Percentiles rank a stretch among this genome's conserved stretches.
phyloP scores from a whole-genome alignment of 192 early-diverging fungal genomes.

The Bifiguratus adelaidae region DNA sequence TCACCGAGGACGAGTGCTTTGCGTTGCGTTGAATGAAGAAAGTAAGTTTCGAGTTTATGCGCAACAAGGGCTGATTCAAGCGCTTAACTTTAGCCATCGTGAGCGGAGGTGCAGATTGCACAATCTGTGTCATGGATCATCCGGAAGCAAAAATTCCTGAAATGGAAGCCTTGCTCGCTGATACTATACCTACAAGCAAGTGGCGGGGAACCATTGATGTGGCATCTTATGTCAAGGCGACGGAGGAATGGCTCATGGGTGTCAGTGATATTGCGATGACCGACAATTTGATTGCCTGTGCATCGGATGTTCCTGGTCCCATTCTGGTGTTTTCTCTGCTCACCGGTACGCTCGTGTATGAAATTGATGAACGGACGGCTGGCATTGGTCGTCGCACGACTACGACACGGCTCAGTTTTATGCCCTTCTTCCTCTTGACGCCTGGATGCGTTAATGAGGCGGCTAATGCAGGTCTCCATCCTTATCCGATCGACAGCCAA shows the following conservation, averaged over 20 bases:
- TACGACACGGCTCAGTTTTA: slow-evolving; percentile 8
- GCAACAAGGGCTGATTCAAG: background rate
- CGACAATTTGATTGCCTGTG: slow-evolving; percentile 34
- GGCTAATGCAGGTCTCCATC: background rate
- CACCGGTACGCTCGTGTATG: slow-evolving; percentile 37
- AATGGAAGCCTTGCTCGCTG: background rate
- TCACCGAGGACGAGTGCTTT: slow-evolving; percentile 27
- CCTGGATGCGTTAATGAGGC: slow-evolving; percentile 4
- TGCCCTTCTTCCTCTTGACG: slow-evolving; percentile 16
- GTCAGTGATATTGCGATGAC: slow-evolving; percentile 31
- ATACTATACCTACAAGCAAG: slow-evolving; percentile 10
- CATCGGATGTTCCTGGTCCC: slow-evolving; percentile 27
- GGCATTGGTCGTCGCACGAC: slow-evolving; percentile 20
- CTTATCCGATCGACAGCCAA: background rate
- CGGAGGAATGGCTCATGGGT: slow-evolving; percentile 29
- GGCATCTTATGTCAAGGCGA: slow-evolving; percentile 13
- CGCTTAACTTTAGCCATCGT: slow-evolving; percentile 14
- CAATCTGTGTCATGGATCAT: slow-evolving; percentile 35
- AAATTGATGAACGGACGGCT: slow-evolving; percentile 22
- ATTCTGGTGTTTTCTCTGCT: slow-evolving; percentile 33
- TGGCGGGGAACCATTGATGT: slow-evolving; percentile 28
- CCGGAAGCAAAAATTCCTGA: background rate
- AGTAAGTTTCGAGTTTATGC: slow-evolving; percentile 13
- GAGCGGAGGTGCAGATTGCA: slow-evolving; percentile 29
- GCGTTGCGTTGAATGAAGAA: slow-evolving; percentile 37